phyloP scores from a whole-genome alignment of 352 stramenopile species.

The Phytophthora sp. region DNA sequence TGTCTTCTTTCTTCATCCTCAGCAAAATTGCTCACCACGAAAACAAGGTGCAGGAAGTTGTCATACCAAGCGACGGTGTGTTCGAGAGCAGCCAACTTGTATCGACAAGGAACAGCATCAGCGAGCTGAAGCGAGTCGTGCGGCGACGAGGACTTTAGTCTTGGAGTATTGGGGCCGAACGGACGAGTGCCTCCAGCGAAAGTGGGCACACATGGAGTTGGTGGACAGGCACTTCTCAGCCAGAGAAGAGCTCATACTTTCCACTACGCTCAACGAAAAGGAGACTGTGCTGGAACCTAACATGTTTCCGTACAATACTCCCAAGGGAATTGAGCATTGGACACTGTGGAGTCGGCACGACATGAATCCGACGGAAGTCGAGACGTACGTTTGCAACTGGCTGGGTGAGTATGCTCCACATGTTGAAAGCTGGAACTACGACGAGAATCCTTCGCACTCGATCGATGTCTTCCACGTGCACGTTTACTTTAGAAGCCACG shows the following conservation, averaged over 20 bases:
- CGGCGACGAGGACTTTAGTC: slow-evolving; percentile 47
- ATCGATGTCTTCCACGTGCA: slow-evolving; percentile 90
- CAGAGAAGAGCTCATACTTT: slow-evolving; percentile 76
- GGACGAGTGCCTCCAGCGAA: slow-evolving; percentile 82
- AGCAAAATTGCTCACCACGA: neutral
- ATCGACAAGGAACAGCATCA: neutral
- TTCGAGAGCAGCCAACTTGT: neutral
- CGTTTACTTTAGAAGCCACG: slow-evolving; percentile 64
- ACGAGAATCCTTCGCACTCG: slow-evolving; percentile 84
- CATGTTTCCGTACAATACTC: slow-evolving; percentile 88
- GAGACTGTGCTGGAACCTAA: slow-evolving; percentile 78
- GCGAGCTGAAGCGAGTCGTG: too few species aligned
- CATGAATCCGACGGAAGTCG: slow-evolving; percentile 64
- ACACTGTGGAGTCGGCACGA: slow-evolving; percentile 81
- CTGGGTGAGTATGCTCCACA: slow-evolving; percentile 71
- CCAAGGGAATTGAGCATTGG: slow-evolving; percentile 80
- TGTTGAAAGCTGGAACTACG: slow-evolving; percentile 81
- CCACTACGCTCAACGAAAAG: slow-evolving; percentile 61
- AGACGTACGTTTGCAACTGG: slow-evolving; percentile 80
- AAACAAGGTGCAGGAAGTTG: neutral
- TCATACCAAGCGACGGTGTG: slow-evolving; percentile 4
- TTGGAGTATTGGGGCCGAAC: slow-evolving; percentile 84
- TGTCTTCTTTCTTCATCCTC: too few species aligned
- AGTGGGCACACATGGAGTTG: slow-evolving; percentile 83
- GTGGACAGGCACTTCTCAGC: slow-evolving; percentile 63